Evolutionary conservation across 192 early-diverging fungal genomes (phyloP), one percentile per base, ranked within the genome.

Genomic region (Umbelopsis sp.): DNA sequence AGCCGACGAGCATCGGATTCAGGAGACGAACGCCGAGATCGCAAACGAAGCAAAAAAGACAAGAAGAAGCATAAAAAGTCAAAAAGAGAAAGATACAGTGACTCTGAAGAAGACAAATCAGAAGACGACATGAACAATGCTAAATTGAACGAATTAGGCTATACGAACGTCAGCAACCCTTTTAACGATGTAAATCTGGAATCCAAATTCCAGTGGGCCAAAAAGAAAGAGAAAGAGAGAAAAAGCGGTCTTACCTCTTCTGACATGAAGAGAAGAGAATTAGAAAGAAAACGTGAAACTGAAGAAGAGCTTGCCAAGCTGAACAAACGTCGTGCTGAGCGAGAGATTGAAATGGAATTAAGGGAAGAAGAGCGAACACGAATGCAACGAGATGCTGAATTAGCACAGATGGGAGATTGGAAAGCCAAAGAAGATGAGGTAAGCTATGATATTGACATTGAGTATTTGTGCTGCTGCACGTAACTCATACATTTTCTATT

Each of bases 341-440:
- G 97, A 49, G 97, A 98, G 66, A 73, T 87, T 0, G 94, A 97
- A 76, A 85, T 81, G 69, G 84, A 90, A 64, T 79, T 92, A 67
- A 78, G 94, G 8, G 95, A 98, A 64, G 88, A 96, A 69, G 95
- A 97, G 65, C 76, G 85, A 71, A 74, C 80, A 18, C 84, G 91
- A 27, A 78, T 90, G 73, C 91, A 95, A 67, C 81, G 96, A 2
- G 95, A 97, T 66, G 84, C 90, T 46, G 97, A 98, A 75, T 85
- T 88, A 52, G 91, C 89, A 20, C 91, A 91, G 49, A 84, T 97
- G 69, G 97, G 96, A n/a, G 97, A 99, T 75, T 99, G 96, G 96
- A 91, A 95, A 78, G 84, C 87, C 0, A 87, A 91, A 37, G 97
- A 99, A 67, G 95, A 96, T 71, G 91, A 92, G 41, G 81, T 82